Conservation (phyloP, 768 basidiomycete genomes). For the Panaeolus papilionaceus region DNA sequence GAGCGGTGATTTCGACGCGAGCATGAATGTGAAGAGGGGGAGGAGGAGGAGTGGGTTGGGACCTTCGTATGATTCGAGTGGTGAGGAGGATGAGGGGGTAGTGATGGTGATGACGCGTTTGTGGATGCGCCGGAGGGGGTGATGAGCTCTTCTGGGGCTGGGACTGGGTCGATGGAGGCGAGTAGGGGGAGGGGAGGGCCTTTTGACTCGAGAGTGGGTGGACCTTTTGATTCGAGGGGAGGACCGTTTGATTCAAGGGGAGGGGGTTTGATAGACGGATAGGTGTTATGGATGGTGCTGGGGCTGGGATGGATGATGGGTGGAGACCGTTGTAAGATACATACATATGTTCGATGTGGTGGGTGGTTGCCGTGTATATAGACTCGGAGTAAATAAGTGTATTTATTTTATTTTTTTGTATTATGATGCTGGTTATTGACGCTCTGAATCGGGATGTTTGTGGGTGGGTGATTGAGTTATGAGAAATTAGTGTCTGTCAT, state of each 20-base stretch:
- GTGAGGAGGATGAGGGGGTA: neutral
- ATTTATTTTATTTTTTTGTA: too few species aligned
- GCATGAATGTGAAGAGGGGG: neutral
- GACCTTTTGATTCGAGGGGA: neutral
- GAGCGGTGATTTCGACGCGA: neutral
- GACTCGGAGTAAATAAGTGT: too few species aligned
- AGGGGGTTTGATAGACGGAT: too few species aligned
- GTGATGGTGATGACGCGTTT: neutral
- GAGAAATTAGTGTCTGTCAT: too few species aligned
- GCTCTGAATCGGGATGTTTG: too few species aligned
- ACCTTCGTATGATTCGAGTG: slow-evolving; percentile 9
- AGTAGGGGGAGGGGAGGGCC: neutral
- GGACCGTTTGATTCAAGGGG: neutral
- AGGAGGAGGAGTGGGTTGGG: neutral
- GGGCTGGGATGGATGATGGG: neutral
- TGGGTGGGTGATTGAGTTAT: too few species aligned
- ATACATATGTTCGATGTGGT: too few species aligned
- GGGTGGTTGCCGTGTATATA: too few species aligned
- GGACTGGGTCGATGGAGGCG: neutral
- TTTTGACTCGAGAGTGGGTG: neutral
- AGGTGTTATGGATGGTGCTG: neutral
- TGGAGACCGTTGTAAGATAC: neutral
- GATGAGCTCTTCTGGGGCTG: neutral
- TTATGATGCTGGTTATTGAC: too few species aligned
- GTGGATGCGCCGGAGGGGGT: slow-evolving; percentile 1